Percentiles rank a stretch among this genome's conserved stretches.
phyloP scores from a whole-genome alignment of 257 asterid genomes.

The Echites panduratus region DNA sequence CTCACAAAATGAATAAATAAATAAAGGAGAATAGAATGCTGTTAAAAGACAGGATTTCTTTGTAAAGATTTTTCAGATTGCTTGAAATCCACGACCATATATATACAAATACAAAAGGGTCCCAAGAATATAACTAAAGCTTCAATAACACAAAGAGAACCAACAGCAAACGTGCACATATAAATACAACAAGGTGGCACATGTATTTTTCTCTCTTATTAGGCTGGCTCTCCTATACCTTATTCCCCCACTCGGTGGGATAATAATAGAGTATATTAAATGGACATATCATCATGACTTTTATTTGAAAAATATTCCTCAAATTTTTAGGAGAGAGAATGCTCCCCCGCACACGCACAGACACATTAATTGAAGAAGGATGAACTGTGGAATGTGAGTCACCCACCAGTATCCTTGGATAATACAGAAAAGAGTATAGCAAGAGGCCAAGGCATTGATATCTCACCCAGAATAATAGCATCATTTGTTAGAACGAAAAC shows the following conservation, averaged over 20 bases:
- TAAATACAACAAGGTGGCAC: background rate
- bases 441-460: background rate
- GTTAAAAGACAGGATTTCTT: background rate
- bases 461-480: background rate
- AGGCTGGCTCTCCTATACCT: conserved; percentile 5
- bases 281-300: conserved; percentile 3
- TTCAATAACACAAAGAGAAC: background rate
- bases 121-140: background rate
- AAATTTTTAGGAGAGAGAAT: no score
- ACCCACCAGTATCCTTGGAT: background rate
- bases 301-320: background rate
- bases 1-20: background rate
- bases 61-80: background rate
- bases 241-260: background rate
- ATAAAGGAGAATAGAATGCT: background rate
- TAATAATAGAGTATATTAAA: background rate
- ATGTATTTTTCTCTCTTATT: conserved; percentile 10
- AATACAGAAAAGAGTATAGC: background rate
- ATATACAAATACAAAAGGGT: background rate
- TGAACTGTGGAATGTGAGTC: conserved; percentile 2
- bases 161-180: background rate
- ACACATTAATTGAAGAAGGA: background rate
- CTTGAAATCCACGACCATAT: background rate
- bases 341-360: background rate
- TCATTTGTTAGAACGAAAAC: background rate